Conservation (phyloP, 805 yeast genomes). For the Candida dendrica region DNA sequence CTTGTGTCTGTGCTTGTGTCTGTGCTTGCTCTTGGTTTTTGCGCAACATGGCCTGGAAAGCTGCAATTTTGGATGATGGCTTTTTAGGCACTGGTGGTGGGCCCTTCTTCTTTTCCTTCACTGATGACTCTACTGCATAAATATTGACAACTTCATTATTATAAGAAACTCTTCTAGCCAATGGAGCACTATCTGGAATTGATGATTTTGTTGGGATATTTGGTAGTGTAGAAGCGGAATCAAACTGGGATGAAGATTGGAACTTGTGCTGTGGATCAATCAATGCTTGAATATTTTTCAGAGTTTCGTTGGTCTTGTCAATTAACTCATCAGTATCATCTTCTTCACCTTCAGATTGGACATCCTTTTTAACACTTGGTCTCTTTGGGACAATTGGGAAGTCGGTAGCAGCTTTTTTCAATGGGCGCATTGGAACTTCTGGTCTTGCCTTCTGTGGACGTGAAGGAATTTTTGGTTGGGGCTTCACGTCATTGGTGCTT, state of each 20-base stretch:
- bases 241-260: constrained; percentile 2
- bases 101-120: constrained; percentile 13
- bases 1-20: constrained; percentile 26
- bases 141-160: neutral
- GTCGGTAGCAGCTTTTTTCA: neutral
- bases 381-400: neutral
- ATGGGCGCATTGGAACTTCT: constrained; percentile 2
- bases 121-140: neutral
- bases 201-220: neutral
- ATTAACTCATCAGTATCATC: neutral
- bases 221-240: constrained; percentile 3
- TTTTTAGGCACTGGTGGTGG: constrained; percentile 74
- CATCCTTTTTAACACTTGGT: neutral
- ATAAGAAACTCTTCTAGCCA: neutral
- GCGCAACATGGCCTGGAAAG: constrained; percentile 70
- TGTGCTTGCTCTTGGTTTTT: constrained; percentile 46
- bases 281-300: neutral
- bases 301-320: neutral
- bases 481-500: neutral
- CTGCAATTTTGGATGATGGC: constrained; percentile 72
- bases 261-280: neutral
- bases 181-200: neutral
- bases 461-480: neutral
- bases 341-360: neutral
- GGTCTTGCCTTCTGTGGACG: neutral